These are phyloP conservation scores for Neospora caninum DNA, from an alignment of 169 alveolate species.

Conservation along the genomic window DNA sequence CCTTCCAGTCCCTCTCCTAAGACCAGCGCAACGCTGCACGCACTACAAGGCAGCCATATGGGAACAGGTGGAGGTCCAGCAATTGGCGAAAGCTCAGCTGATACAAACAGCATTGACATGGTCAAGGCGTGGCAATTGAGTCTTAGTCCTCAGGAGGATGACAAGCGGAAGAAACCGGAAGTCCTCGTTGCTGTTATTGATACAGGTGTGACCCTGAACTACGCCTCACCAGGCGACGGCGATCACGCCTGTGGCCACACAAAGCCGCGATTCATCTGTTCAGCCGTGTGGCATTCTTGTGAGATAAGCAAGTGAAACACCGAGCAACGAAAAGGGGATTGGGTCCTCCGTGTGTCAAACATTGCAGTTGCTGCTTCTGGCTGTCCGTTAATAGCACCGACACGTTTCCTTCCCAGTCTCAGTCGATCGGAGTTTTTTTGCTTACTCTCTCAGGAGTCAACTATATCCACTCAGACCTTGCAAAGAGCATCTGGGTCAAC, in stretches of 20 bases:
- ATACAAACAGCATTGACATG: conserved; percentile 29
- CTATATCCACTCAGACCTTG: conserved; percentile 49
- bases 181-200: conserved; percentile 57
- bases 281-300: background rate
- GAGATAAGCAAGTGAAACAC: background rate
- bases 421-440: background rate
- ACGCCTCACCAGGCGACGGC: background rate
- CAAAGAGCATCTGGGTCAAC: conserved; percentile 51
- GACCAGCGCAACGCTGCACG: background rate
- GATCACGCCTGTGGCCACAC: background rate
- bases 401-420: too few relatives aligned
- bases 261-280: background rate
- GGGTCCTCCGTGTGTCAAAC: too few relatives aligned
- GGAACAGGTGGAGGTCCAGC: background rate
- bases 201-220: conserved; percentile 21
- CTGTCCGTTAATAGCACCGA: too few relatives aligned
- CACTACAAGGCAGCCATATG: background rate
- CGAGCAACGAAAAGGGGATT: too few relatives aligned
- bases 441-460: conserved; percentile 27
- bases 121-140: conserved; percentile 16
- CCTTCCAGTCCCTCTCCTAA: background rate
- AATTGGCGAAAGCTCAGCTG: background rate
- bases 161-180: background rate
- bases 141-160: background rate
- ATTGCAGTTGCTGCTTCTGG: too few relatives aligned